These are phyloP conservation scores for Ilyonectria robusta DNA, from an alignment of 2,329 filamentous ascomycete species.

Conservation along the genomic window DNA sequence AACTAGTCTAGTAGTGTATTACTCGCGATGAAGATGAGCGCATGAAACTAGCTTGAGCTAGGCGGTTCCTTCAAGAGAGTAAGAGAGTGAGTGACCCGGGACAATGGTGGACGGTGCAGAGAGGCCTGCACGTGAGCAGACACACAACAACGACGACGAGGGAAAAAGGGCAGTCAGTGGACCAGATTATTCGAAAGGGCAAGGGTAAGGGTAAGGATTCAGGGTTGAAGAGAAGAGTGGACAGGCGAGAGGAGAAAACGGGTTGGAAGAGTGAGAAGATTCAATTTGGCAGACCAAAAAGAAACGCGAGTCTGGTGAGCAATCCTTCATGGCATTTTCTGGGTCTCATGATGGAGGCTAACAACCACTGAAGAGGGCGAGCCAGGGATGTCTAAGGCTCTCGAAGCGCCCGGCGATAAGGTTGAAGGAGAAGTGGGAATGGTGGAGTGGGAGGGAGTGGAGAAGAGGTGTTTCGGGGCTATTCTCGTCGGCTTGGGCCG, in stretches of 20 bases:
- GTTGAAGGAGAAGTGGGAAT: neutral
- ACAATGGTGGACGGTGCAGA: neutral
- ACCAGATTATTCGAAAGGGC: neutral
- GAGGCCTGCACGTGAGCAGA: neutral
- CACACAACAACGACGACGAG: neutral
- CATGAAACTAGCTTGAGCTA: conserved; percentile 23
- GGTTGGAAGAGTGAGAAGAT: neutral
- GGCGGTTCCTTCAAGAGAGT: conserved; percentile 7
- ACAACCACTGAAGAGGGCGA: conserved; percentile 23
- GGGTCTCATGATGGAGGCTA: conserved; percentile 10
- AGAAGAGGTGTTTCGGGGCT: conserved; percentile 5
- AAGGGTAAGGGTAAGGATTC: neutral
- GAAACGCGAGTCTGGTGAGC: conserved; percentile 19
- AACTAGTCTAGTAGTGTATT: conserved; percentile 11
- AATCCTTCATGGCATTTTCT: conserved; percentile 15
- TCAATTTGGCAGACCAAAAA: conserved; percentile 1
- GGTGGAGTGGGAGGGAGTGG: conserved; percentile 10
- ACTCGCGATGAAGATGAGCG: conserved; percentile 9
- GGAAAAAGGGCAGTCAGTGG: conserved; percentile 3
- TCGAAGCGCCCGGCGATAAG: conserved; percentile 29
- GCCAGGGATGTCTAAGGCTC: conserved; percentile 7
- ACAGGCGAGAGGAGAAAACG: neutral
- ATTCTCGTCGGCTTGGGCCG: neutral
- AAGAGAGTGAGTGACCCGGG: conserved; percentile 1
- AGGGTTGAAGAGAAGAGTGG: conserved; percentile 5